Conservation (phyloP, 805 yeast species). For the Kazachstania martiniae region DNA sequence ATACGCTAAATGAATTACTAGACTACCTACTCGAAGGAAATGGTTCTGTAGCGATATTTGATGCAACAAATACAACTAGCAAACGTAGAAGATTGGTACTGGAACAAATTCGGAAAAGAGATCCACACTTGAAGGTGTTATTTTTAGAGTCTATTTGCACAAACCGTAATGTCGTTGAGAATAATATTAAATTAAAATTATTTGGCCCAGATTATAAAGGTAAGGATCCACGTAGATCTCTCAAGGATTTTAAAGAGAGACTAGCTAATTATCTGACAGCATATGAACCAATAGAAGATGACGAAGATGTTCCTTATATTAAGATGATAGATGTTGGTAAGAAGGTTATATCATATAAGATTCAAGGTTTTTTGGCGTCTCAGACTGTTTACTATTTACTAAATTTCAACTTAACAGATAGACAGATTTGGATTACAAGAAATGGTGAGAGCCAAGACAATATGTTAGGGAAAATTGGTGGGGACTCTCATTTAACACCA, state of each 20-base stretch:
- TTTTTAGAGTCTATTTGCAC: slow-evolving; percentile 83
- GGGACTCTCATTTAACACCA: slow-evolving; percentile 71
- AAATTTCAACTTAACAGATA: slow-evolving; percentile 76
- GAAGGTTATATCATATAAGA: slow-evolving; percentile 84
- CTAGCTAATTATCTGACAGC: slow-evolving; percentile 77
- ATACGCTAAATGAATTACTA: slow-evolving; percentile 72
- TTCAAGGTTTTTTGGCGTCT: slow-evolving; percentile 80
- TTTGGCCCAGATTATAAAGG: slow-evolving; percentile 87
- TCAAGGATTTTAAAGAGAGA: slow-evolving; percentile 73
- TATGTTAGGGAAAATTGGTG: slow-evolving; percentile 79
- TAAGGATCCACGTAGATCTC: slow-evolving; percentile 73
- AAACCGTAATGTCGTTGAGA: slow-evolving; percentile 66
- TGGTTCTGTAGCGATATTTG: slow-evolving; percentile 89
- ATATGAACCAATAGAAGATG: slow-evolving; percentile 81
- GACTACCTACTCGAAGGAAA: slow-evolving; percentile 71
- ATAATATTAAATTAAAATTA: slow-evolving; percentile 73
- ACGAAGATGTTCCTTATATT: slow-evolving; percentile 67
- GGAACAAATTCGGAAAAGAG: slow-evolving; percentile 43
- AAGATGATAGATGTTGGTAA: slow-evolving; percentile 95
- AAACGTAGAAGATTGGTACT: slow-evolving; percentile 50
- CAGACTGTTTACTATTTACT: slow-evolving; percentile 85
- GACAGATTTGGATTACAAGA: slow-evolving; percentile 91
- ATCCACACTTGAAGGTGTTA: slow-evolving; percentile 61
- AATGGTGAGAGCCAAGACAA: slow-evolving; percentile 91
- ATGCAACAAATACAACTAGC: slow-evolving; percentile 72